Evolutionary conservation across 2,329 filamentous ascomycete genomes (phyloP), one percentile per base, ranked within the genome.

Genomic region (Alternaria sp.): DNA sequence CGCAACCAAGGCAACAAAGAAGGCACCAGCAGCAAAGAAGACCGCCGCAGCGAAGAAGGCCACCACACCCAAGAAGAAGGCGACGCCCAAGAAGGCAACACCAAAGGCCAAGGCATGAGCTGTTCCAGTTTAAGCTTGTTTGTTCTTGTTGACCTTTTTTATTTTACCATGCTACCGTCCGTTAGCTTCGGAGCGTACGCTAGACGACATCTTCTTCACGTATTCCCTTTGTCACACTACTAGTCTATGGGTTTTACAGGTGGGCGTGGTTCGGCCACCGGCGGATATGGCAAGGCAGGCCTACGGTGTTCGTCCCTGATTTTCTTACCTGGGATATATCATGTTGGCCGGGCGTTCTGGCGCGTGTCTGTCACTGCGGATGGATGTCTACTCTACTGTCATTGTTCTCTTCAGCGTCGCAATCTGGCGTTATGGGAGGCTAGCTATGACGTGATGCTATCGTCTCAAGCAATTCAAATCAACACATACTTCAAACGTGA

Each of bases 21-120:
- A 83, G 77, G 78, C 77, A 19, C 75, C 80, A 5, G 78, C 61
- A 67, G 79, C 71, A 66, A 79, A 78, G 73, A 77, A 76, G 70
- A 77, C 81, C 15, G 68, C 72, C 23, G 63, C 74, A 10, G 56
- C 69, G 77, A 85, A 78, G 74, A 84, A 84, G 76, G 77, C 80
- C 10, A 75, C 80, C 15, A 76, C 83, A 7, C 73, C 83, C 62
- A 86, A 85, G 69, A 81, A 77, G 76, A 84, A 84, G 78, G 78
- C 81, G 10, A 78, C 83, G 4, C 74, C 84, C 63, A 87, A 86
- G 72, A 81, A 84, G 52, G 77, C 85, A 6, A 76, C 77, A 51
- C 77, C 78, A 56, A 79, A 79, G 74, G 72, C 76, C 45, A 73
- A 68, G 62, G 74, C 76, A 75, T 79, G 64, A 79, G 67, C 54